phyloP scores from a whole-genome alignment of 495 filamentous ascomycete genomes.

The Oidiodendron maius region DNA sequence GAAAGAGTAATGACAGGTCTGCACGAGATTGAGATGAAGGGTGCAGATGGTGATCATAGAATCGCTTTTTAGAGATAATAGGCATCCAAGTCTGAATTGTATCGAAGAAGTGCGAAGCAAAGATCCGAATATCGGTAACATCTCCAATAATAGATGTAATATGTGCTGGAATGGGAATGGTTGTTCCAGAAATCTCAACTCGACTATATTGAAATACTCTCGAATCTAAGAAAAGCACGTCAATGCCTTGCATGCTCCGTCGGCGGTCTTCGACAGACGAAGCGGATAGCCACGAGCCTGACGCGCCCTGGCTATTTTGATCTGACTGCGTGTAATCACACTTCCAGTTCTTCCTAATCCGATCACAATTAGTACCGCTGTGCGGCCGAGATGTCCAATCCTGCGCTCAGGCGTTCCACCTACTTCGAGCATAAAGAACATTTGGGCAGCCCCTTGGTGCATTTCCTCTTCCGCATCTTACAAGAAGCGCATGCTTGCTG shows the following conservation, averaged over 20 bases:
- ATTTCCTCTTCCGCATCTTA: constrained; percentile 10
- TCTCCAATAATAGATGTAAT: constrained; percentile 2
- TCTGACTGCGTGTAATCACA: neutral
- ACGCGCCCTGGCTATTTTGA: neutral
- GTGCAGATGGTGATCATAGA: constrained; percentile 1
- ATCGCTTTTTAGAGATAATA: constrained; percentile 13
- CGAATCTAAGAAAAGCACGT: constrained; percentile 4
- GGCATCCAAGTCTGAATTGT: constrained; percentile 11
- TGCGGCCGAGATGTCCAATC: neutral
- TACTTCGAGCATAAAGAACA: constrained; percentile 6
- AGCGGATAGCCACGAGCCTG: neutral
- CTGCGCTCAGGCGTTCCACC: neutral
- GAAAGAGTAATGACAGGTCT: constrained; percentile 38
- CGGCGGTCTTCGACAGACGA: neutral
- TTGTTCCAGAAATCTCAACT: constrained; percentile 3
- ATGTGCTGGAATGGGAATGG: neutral
- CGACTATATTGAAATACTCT: constrained; percentile 5
- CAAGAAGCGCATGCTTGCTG: constrained; percentile 3
- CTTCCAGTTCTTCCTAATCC: neutral
- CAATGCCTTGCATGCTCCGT: neutral
- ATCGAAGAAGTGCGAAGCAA: constrained; percentile 3
- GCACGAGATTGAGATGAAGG: constrained; percentile 15
- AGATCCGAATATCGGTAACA: neutral
- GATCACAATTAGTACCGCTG: neutral
- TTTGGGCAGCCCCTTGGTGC: constrained; percentile 7